Percentiles rank a stretch among this genome's conserved stretches.
These are phyloP conservation scores for Aspergillus brasiliensis DNA, from an alignment of 2,329 filamentous ascomycete genomes.

Conservation along the genomic window DNA sequence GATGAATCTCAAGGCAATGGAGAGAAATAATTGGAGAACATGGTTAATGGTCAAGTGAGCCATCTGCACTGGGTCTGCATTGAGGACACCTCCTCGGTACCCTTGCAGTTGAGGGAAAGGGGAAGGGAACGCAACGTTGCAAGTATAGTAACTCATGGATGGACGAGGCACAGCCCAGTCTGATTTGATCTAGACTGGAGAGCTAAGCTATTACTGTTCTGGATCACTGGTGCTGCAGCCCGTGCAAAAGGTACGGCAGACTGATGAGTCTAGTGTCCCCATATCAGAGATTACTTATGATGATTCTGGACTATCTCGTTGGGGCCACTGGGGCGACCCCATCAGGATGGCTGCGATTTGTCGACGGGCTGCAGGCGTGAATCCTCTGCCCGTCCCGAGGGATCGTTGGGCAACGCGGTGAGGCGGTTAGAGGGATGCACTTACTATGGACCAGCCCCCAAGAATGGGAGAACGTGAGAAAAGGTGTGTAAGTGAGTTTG, in stretches of 20 bases:
- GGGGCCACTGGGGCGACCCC: slow-evolving; percentile 11
- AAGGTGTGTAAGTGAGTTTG: too few relatives aligned
- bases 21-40: background rate
- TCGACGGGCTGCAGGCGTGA: background rate
- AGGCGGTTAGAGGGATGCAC: slow-evolving; percentile 18
- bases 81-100: background rate
- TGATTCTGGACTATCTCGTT: background rate
- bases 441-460: slow-evolving; percentile 10
- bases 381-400: slow-evolving; percentile 5
- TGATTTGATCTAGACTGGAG: background rate
- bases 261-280: background rate
- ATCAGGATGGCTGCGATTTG: slow-evolving; percentile 20
- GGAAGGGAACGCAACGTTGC: background rate
- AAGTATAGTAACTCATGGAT: background rate
- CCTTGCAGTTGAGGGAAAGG: background rate
- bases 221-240: slow-evolving; percentile 4
- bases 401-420: slow-evolving; percentile 25
- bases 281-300: too few relatives aligned
- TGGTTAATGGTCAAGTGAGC: background rate
- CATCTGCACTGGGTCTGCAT: background rate
- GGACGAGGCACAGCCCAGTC: too few relatives aligned
- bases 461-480: background rate
- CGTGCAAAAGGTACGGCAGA: slow-evolving; percentile 1
- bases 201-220: background rate
- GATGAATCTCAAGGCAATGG: background rate